Conservation (phyloP, 2,329 filamentous ascomycete species). For the Didymella exigua region DNA sequence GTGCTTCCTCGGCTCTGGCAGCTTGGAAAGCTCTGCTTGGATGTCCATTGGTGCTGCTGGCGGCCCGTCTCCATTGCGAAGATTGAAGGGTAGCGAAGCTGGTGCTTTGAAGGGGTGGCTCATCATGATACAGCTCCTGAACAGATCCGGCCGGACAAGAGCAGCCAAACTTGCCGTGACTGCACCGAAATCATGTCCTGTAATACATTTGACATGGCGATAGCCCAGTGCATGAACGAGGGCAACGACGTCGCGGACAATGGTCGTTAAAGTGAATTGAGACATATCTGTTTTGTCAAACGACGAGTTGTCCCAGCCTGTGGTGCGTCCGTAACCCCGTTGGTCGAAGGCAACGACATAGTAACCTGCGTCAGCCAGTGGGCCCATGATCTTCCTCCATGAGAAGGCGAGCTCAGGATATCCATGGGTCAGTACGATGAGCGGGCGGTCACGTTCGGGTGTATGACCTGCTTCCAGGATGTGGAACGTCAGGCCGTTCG, state of each 20-base stretch:
- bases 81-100: slow-evolving; percentile 56
- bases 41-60: slow-evolving; percentile 51
- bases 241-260: slow-evolving; percentile 67
- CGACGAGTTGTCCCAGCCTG: slow-evolving; percentile 60
- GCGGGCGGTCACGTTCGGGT: slow-evolving; percentile 52
- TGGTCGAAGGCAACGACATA: slow-evolving; percentile 71
- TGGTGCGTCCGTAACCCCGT: slow-evolving; percentile 70
- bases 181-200: slow-evolving; percentile 72
- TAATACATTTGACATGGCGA: slow-evolving; percentile 61
- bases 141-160: slow-evolving; percentile 68
- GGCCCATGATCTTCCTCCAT: slow-evolving; percentile 68
- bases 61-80: slow-evolving; percentile 40
- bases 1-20: slow-evolving; percentile 66
- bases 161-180: slow-evolving; percentile 65
- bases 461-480: slow-evolving; percentile 60
- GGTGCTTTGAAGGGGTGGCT: slow-evolving; percentile 67
- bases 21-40: slow-evolving; percentile 60
- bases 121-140: slow-evolving; percentile 66
- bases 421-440: slow-evolving; percentile 68
- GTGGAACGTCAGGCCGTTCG: slow-evolving; percentile 66
- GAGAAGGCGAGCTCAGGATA: slow-evolving; percentile 73
- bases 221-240: slow-evolving; percentile 68
- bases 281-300: slow-evolving; percentile 61
- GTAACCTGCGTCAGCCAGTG: slow-evolving; percentile 65
- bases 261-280: slow-evolving; percentile 62